Conservation (phyloP, 2,329 filamentous ascomycete species). For the Pseudocercospora cruenta region DNA sequence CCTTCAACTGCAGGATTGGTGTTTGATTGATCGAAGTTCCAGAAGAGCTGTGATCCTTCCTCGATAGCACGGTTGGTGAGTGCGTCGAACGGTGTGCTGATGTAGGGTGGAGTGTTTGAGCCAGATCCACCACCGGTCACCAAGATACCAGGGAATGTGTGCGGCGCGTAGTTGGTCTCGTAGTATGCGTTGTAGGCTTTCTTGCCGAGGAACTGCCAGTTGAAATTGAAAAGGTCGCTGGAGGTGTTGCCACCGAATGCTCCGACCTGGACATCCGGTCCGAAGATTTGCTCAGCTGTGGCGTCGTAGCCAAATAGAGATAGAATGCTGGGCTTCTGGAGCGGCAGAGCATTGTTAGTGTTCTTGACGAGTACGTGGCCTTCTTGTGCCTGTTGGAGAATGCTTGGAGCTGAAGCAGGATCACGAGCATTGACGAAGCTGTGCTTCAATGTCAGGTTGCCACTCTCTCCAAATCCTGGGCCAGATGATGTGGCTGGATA, state of each 20-base stretch:
- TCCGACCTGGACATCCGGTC: neutral
- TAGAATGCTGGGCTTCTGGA: conserved; percentile 48
- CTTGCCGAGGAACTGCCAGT: conserved; percentile 1
- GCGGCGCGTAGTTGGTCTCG: neutral
- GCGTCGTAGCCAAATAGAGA: conserved; percentile 45
- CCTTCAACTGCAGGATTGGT: conserved; percentile 27
- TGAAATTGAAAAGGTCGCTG: conserved; percentile 8
- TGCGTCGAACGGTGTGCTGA: conserved; percentile 24
- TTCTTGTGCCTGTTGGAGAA: conserved; percentile 39
- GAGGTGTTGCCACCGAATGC: neutral
- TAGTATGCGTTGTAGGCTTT: conserved; percentile 1
- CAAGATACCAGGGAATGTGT: neutral
- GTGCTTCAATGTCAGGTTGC: conserved; percentile 51
- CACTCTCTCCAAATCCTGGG: conserved; percentile 47
- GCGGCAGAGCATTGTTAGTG: conserved; percentile 57
- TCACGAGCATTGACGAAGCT: conserved; percentile 58
- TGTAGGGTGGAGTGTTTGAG: conserved; percentile 25
- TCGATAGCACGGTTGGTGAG: conserved; percentile 19
- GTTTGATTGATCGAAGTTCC: conserved; percentile 6
- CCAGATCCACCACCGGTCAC: conserved; percentile 31
- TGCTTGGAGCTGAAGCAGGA: conserved; percentile 40
- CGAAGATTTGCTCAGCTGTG: conserved; percentile 8
- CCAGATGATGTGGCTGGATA: conserved; percentile 4
- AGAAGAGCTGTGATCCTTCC: conserved; percentile 20
- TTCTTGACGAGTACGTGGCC: conserved; percentile 67